These are phyloP conservation scores for Cicer pinnatifidum DNA, from an alignment of 306 rosid genomes.

Conservation along the genomic window DNA sequence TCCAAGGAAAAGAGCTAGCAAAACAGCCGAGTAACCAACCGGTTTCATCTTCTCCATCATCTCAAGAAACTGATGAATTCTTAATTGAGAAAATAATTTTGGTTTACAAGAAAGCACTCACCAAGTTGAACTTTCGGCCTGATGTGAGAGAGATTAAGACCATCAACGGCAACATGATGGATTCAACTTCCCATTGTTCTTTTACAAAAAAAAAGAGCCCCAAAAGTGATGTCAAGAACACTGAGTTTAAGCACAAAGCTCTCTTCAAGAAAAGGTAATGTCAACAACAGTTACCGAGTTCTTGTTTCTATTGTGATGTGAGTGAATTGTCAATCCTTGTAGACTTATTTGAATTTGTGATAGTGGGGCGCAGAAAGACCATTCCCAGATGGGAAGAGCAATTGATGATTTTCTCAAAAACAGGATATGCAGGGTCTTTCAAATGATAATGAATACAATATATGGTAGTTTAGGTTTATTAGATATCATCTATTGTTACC, in stretches of 20 bases:
- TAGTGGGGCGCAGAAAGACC: background rate
- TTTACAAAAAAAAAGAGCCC: slow-evolving; percentile 49
- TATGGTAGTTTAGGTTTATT: background rate
- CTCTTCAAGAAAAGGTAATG: slow-evolving; percentile 65
- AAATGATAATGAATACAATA: background rate
- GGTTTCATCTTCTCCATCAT: slow-evolving; percentile 51
- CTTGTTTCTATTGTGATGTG: slow-evolving; percentile 11
- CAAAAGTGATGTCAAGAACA: slow-evolving; percentile 49
- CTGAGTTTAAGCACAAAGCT: slow-evolving; percentile 49
- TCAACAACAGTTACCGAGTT: slow-evolving; percentile 6
- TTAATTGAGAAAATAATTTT: slow-evolving; percentile 59
- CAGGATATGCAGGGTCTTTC: background rate
- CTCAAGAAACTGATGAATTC: slow-evolving; percentile 48
- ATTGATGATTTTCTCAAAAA: too few species aligned
- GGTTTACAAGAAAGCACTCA: slow-evolving; percentile 63
- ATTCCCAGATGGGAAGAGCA: too few species aligned
- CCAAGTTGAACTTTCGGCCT: slow-evolving; percentile 42
- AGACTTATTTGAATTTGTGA: background rate
- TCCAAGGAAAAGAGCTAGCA: slow-evolving; percentile 69
- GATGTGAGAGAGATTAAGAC: slow-evolving; percentile 37
- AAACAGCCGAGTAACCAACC: slow-evolving; percentile 53
- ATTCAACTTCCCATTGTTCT: slow-evolving; percentile 45
- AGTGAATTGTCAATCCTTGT: background rate
- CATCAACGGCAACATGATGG: slow-evolving; percentile 42
- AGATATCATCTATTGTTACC: background rate